Evolutionary conservation across 768 basidiomycete species (phyloP), one percentile per base, ranked within the genome.

Genomic region (Russula sp.): DNA sequence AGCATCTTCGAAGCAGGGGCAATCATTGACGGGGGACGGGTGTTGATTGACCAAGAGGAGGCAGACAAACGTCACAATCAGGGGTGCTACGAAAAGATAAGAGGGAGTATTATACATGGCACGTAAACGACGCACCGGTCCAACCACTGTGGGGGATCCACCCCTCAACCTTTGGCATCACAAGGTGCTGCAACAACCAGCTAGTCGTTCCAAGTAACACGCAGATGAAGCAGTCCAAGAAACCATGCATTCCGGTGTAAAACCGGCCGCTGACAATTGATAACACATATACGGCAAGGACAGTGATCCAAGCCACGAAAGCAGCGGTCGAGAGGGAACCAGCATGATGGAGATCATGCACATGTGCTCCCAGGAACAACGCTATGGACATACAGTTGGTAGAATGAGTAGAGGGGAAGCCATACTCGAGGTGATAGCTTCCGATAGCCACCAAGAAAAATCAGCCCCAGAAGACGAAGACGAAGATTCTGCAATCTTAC

Each of bases 1-100:
- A 3, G 95, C 92, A 70, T 98, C 96, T 71, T 97, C 96, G 74
- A 97, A 99, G 74, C 96, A 98, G 2, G 96, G 96, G 68, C 96
- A 98, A 69, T 96, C 93, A 61, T 98, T 95, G 9, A 96, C 90
- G 0, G 96, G 96, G 68, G 95, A 89, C 0, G 95, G 94, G 70
- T 95, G 93, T 64, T 90, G 85, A 70, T 94, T 88, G n/a, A 95
- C 87, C 20, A 89, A 75, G 4, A 90, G 76, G 14, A 93, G 75
- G 61, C 82, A 84, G n/a, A 89, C 64, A 0, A 85, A 80, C 34
- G 88, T 78, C 48, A 85, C 73, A 10, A 81, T 79, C 42, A 82
- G 70, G 7, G 88, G 88, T n/a, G 88, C 84, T 77, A 68, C 49
- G 44, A 47, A 32, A 16, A 39, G 40, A 45, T 49, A 42, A 52